These are phyloP conservation scores for Linnemannia schmuckeri DNA, from an alignment of 192 early-diverging fungal species.

Conservation along the genomic window DNA sequence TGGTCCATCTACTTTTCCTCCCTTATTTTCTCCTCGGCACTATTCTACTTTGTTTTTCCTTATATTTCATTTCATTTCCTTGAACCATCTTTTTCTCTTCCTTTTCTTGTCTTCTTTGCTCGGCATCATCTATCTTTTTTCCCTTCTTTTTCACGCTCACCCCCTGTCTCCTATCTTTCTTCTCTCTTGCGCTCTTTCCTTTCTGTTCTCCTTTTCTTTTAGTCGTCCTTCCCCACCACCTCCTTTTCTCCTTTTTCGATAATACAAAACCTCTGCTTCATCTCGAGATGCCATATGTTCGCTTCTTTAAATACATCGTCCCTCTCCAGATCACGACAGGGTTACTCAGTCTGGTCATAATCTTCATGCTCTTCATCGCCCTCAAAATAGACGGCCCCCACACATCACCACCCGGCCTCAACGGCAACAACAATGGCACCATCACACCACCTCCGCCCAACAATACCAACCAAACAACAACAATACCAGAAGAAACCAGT, in stretches of 20 bases:
- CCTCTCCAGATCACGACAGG: background rate
- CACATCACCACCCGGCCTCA: background rate
- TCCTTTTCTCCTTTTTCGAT: background rate
- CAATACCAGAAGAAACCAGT: background rate
- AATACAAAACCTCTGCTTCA: background rate
- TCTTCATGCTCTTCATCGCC: background rate
- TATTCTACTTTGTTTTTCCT: background rate
- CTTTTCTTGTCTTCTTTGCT: background rate
- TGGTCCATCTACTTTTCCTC: background rate
- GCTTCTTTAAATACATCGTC: background rate
- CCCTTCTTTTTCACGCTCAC: background rate
- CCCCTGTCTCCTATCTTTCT: background rate
- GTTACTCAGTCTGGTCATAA: background rate
- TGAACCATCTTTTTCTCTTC: background rate
- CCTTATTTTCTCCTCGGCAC: background rate
- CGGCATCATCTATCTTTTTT: background rate
- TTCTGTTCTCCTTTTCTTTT: background rate
- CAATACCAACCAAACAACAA: conserved; percentile 1
- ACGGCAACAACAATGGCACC: background rate
- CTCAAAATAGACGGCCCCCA: background rate
- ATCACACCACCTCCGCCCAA: background rate
- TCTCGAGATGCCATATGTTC: background rate
- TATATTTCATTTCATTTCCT: background rate
- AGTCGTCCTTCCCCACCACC: background rate
- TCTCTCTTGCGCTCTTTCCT: background rate